Percentiles rank a stretch among this genome's conserved stretches.
phyloP scores from a whole-genome alignment of 2,329 filamentous ascomycete genomes.

The Graphiopsis chlorocephala region DNA sequence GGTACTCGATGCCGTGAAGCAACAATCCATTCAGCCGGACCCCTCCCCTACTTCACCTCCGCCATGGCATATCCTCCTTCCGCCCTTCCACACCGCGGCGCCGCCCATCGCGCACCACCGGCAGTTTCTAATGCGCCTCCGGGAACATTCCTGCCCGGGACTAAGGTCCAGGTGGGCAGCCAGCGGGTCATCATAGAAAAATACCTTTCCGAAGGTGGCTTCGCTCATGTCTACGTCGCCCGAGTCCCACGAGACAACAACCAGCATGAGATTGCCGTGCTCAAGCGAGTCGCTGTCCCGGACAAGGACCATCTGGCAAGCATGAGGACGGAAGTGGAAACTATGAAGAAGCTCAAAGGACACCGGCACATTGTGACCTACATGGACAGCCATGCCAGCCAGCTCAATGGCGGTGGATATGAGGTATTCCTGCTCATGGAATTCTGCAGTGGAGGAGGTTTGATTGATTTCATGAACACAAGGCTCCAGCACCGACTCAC shows the following conservation, averaged over 20 bases:
- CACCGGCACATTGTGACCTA: slow-evolving; percentile 96
- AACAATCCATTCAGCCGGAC: neutral
- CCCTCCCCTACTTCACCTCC: slow-evolving; percentile 7
- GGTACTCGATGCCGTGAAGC: slow-evolving; percentile 12
- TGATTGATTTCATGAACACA: slow-evolving; percentile 99
- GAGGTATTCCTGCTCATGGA: slow-evolving; percentile 99
- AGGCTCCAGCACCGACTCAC: slow-evolving; percentile 92
- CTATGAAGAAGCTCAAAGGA: slow-evolving; percentile 98
- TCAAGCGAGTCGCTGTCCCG: slow-evolving; percentile 93
- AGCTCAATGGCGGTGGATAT: slow-evolving; percentile 87
- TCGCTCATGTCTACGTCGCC: slow-evolving; percentile 97
- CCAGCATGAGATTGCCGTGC: slow-evolving; percentile 75
- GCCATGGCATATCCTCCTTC: slow-evolving; percentile 13
- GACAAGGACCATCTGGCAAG: slow-evolving; percentile 91
- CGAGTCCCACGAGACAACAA: slow-evolving; percentile 74
- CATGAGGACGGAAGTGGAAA: slow-evolving; percentile 98
- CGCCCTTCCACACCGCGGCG: slow-evolving; percentile 4
- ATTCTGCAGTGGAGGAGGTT: slow-evolving; percentile 86
- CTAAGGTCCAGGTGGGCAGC: slow-evolving; percentile 91
- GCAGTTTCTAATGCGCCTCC: slow-evolving; percentile 36
- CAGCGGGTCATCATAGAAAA: slow-evolving; percentile 94
- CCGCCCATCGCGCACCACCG: slow-evolving; percentile 11
- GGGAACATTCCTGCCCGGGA: slow-evolving; percentile 88
- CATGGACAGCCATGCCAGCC: slow-evolving; percentile 95
- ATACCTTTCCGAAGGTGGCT: slow-evolving; percentile 96